A percentile compares a stretch with the other conserved stretches of the same genome.
phyloP scores from a whole-genome alignment of 176 grass and related monocot species.

The Triticum turgidum region DNA sequence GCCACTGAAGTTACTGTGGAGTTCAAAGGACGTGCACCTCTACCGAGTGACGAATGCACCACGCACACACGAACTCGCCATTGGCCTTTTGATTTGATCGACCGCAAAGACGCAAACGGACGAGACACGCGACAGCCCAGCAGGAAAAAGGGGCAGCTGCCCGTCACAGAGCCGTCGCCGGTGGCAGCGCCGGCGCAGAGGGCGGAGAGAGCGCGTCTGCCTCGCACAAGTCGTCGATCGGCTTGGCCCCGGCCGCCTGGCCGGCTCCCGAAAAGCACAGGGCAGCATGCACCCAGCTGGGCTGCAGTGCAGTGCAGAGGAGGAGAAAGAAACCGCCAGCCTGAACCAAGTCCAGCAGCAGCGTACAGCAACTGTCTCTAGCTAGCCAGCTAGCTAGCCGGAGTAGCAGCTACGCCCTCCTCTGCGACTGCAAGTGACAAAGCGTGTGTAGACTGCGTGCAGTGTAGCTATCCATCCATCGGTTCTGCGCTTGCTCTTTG shows the following conservation, averaged over 20 bases:
- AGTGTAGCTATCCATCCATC: too few species aligned
- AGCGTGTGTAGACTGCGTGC: too few species aligned
- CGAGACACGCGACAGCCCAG: conserved; percentile 17
- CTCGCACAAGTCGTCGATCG: background rate
- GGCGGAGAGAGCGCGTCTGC: background rate
- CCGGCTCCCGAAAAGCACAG: background rate
- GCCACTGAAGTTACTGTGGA: background rate
- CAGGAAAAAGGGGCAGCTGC: conserved; percentile 27
- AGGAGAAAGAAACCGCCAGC: background rate
- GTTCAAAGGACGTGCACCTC: background rate
- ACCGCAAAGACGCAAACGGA: background rate
- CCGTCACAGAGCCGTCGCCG: background rate
- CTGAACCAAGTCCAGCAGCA: too few species aligned
- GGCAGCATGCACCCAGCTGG: background rate
- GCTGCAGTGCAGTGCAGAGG: background rate
- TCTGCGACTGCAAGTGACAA: background rate
- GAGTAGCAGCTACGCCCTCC: background rate
- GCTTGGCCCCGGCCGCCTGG: background rate
- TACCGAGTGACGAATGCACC: background rate
- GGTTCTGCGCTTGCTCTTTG: too few species aligned
- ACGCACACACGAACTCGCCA: background rate
- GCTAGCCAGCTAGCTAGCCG: background rate
- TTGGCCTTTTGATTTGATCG: conserved; percentile 21
- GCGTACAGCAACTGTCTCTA: background rate
- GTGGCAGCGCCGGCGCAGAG: too few species aligned